phyloP scores from a whole-genome alignment of 78 protist species.

The Protostelium mycophagum region DNA sequence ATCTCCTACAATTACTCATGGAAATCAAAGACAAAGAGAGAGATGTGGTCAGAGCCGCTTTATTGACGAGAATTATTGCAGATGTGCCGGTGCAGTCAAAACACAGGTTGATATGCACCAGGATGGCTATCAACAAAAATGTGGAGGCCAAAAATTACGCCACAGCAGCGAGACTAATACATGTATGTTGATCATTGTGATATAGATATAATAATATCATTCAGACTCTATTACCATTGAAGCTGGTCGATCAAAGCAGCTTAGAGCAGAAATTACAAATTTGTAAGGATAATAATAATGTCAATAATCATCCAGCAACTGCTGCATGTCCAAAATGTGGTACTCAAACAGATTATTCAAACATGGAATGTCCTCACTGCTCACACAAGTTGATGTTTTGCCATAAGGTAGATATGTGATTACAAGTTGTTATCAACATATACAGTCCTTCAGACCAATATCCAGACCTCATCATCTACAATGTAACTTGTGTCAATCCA shows the following conservation, averaged over 20 bases:
- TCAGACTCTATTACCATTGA: not conserved
- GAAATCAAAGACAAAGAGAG: not conserved
- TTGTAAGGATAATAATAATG: not conserved
- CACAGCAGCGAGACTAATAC: constrained; percentile 4
- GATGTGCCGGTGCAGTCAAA: constrained; percentile 39
- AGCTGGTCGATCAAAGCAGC: not conserved
- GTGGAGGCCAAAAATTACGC: constrained; percentile 28
- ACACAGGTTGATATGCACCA: constrained; percentile 38
- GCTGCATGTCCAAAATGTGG: not conserved
- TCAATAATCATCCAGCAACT: not conserved
- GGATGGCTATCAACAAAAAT: constrained; percentile 42
- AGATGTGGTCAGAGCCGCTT: not conserved
- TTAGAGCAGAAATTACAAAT: not conserved
- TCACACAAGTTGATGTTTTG: not conserved
- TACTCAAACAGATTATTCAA: not conserved
- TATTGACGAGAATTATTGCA: constrained; percentile 24
- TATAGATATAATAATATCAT: too few species aligned
- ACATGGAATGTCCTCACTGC: not conserved
- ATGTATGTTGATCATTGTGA: not conserved
- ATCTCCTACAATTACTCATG: not conserved
- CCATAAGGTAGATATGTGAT: not conserved
- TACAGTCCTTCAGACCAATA: not conserved
- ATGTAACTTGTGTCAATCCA: not conserved
- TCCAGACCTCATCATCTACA: not conserved
- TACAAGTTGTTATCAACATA: not conserved